Conservation (phyloP, 352 stramenopile genomes). For the Halophytophthora batemanensis region DNA sequence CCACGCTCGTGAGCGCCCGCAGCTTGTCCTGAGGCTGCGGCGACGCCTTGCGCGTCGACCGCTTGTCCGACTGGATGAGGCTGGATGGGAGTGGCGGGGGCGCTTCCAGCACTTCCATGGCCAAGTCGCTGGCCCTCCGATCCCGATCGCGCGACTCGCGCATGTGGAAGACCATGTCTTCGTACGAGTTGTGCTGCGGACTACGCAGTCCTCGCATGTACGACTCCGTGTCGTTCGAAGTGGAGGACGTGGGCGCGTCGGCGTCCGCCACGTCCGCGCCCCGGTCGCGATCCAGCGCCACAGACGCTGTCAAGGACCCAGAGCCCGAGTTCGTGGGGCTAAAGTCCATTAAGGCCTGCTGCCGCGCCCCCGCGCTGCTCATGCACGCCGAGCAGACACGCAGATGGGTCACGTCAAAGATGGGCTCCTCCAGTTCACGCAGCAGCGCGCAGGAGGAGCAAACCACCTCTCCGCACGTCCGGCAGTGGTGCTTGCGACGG, state of each 20-base stretch:
- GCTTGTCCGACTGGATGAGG: too few relatives aligned
- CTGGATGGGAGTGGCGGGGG: too few relatives aligned
- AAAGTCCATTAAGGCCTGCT: too few relatives aligned
- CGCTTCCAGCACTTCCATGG: slow-evolving; percentile 25
- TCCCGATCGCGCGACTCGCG: slow-evolving; percentile 47
- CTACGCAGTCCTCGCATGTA: slow-evolving; percentile 43
- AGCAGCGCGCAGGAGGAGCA: slow-evolving; percentile 62
- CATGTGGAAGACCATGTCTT: slow-evolving; percentile 62
- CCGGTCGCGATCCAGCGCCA: slow-evolving; percentile 10
- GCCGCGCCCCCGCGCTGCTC: slow-evolving; percentile 28
- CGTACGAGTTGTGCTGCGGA: slow-evolving; percentile 53
- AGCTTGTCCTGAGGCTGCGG: slow-evolving; percentile 45
- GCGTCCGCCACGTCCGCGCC: too few relatives aligned
- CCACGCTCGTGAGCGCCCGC: slow-evolving; percentile 49
- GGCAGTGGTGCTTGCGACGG: slow-evolving; percentile 69
- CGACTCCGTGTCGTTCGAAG: slow-evolving; percentile 52
- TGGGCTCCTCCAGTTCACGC: slow-evolving; percentile 61
- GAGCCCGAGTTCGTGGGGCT: neutral
- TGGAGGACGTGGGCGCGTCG: slow-evolving; percentile 43
- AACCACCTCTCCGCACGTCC: slow-evolving; percentile 68
- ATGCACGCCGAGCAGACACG: slow-evolving; percentile 65
- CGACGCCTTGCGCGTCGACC: slow-evolving; percentile 11
- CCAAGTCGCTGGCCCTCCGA: slow-evolving; percentile 34
- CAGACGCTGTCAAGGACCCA: neutral
- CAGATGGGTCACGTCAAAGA: slow-evolving; percentile 64